Base-by-base conservation (phyloP, 305 asterid genomes). In the Fraxinus floribunda region DNA sequence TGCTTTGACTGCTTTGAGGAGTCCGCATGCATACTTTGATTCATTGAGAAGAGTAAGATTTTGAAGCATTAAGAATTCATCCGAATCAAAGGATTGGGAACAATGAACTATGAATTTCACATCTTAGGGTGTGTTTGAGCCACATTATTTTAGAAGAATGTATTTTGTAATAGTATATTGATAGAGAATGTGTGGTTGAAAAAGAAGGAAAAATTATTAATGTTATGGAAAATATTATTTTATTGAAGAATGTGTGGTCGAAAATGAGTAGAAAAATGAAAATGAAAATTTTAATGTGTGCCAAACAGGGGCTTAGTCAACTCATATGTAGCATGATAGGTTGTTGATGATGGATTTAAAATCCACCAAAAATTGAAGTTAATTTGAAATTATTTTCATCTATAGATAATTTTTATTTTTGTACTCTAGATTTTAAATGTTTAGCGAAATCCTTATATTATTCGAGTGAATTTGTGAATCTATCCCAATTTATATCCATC, bases 1-100 rank as follows among this genome's bases (percentile, higher is more conserved):
- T 10, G 98, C 97, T 80, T 87, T 93, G 89, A 83, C 91, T 68
- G 98, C 98, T 80, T 87, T 95, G 78, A 87, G 90, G 66, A 91
- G 97, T 62, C 88, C 90, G 52, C 90, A 92, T 36, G 83, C 87
- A 77, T 94, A 90, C 87, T 92, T 88, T 15, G 83, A 87, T 77
- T 68, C 84, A 68, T 75, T 92, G 83, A 88, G 89, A 92, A 88
- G 79, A 82, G 98, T 92, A 83, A 86, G 84, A 52, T 72, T 76
- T 38, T 11, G 60, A 4, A 39, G 73, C 77, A 36, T 60, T 6
- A 57, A 32, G 8, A 26, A 7, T 29, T 70, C 4, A 71, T 15
- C 76, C 68, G 18, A 11, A 22, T 46, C 6, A 9, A 39, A 41
- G 39, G 49, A 29, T 30, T 70, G 70, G 55, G 26, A 41, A 32